Percentiles rank a stretch among this genome's conserved stretches.
phyloP scores from a whole-genome alignment of 305 asterid genomes.

The Rubia peregrina region DNA sequence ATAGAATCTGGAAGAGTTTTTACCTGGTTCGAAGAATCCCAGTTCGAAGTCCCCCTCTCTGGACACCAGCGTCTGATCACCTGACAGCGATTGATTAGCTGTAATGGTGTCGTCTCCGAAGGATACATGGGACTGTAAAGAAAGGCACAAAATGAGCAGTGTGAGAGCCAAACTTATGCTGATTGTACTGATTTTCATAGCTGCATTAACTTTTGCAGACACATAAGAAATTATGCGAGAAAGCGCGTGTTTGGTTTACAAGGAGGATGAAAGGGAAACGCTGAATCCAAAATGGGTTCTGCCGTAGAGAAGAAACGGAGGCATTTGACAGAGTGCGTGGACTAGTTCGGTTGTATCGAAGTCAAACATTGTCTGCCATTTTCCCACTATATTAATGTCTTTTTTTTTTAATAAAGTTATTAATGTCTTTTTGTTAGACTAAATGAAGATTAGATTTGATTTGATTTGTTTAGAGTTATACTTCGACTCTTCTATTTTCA shows the following conservation, averaged over 20 bases:
- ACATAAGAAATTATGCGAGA: not conserved
- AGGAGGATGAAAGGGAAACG: conserved; percentile 10
- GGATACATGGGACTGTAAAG: conserved; percentile 13
- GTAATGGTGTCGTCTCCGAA: conserved; percentile 29
- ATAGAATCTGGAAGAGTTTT: conserved; percentile 33
- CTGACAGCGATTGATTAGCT: conserved; percentile 31
- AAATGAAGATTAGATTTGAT: too few relatives aligned
- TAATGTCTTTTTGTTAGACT: too few relatives aligned
- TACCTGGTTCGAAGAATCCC: conserved; percentile 40
- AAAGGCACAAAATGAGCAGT: conserved; percentile 21
- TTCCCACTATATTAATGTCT: too few relatives aligned
- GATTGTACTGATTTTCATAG: conserved; percentile 17
- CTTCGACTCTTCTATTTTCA: too few relatives aligned
- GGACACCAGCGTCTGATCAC: conserved; percentile 32
- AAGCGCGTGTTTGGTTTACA: not conserved
- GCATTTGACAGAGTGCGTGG: not conserved
- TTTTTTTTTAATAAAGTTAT: too few relatives aligned
- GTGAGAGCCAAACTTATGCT: not conserved
- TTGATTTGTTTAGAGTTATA: too few relatives aligned
- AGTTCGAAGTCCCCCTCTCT: conserved; percentile 28
- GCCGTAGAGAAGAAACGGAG: not conserved
- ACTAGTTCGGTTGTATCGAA: too few relatives aligned
- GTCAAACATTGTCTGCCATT: too few relatives aligned
- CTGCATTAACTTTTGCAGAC: conserved; percentile 9
- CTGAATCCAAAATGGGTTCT: not conserved